Conservation (phyloP, 2,329 filamentous ascomycete genomes). For the Pseudogymnoascus sp. region DNA sequence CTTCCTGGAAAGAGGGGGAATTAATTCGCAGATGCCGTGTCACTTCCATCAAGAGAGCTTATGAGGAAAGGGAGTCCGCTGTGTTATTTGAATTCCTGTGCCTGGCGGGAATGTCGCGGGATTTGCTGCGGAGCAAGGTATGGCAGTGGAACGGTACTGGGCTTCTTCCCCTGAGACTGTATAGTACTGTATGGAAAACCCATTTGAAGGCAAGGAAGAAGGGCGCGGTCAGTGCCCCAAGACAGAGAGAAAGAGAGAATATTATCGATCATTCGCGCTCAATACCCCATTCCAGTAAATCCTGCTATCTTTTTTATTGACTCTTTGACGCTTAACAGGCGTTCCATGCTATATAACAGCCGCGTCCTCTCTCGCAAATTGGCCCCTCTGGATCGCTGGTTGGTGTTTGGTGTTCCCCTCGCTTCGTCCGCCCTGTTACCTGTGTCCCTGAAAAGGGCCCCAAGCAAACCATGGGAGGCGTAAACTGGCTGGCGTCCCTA, state of each 20-base stretch:
- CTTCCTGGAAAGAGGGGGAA: conserved; percentile 4
- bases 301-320: neutral
- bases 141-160: conserved; percentile 8
- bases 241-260: neutral
- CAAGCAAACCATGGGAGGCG: conserved; percentile 4
- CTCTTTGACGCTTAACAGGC: neutral
- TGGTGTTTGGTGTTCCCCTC: neutral
- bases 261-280: neutral
- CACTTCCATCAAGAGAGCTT: conserved; percentile 1
- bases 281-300: neutral
- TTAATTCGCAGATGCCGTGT: neutral
- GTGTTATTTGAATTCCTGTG: conserved; percentile 10
- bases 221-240: neutral
- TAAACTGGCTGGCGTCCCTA: neutral
- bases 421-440: conserved; percentile 4
- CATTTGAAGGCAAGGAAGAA: neutral
- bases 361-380: conserved; percentile 1
- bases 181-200: neutral
- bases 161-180: neutral
- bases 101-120: conserved; percentile 1
- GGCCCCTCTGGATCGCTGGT: neutral
- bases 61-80: neutral
- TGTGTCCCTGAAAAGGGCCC: neutral
- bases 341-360: conserved; percentile 2
- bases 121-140: conserved; percentile 6